Percentiles rank a stretch among this genome's conserved stretches.
phyloP scores from a whole-genome alignment of 1,139 yeast genomes.

The Pichia sp. region DNA sequence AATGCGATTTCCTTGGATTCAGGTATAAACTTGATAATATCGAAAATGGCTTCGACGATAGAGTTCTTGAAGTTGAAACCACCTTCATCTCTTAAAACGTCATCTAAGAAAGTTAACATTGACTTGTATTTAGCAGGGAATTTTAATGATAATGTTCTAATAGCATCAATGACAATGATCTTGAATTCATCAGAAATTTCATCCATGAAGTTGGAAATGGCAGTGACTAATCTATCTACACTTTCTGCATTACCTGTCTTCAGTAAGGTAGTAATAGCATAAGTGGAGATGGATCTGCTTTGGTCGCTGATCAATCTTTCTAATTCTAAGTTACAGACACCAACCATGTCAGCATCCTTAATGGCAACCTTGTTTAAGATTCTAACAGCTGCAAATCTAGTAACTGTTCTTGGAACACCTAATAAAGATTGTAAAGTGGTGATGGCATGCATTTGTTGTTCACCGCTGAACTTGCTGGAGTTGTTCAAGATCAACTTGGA shows the following conservation, averaged over 20 bases:
- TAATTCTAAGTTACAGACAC: conserved; percentile 75
- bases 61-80: conserved; percentile 78
- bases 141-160: conserved; percentile 86
- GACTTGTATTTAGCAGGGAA: conserved; percentile 89
- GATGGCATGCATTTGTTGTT: conserved; percentile 67
- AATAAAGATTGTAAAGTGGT: conserved; percentile 72
- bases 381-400: conserved; percentile 92
- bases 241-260: conserved; percentile 93
- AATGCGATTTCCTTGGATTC: conserved; percentile 83
- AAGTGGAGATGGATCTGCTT: conserved; percentile 95
- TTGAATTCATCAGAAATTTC: conserved; percentile 97
- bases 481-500: conserved; percentile 74
- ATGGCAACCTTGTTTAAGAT: conserved; percentile 82
- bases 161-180: conserved; percentile 91
- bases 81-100: conserved; percentile 88
- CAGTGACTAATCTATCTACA: conserved; percentile 85
- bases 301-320: conserved; percentile 86
- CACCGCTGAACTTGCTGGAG: conserved; percentile 52
- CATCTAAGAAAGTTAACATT: conserved; percentile 80
- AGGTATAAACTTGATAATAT: conserved; percentile 84
- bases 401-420: conserved; percentile 85
- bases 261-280: conserved; percentile 92
- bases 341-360: conserved; percentile 74
- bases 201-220: conserved; percentile 86
- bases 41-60: conserved; percentile 90